phyloP scores from a whole-genome alignment of 116 monocot genomes.

The Iris pallida region DNA sequence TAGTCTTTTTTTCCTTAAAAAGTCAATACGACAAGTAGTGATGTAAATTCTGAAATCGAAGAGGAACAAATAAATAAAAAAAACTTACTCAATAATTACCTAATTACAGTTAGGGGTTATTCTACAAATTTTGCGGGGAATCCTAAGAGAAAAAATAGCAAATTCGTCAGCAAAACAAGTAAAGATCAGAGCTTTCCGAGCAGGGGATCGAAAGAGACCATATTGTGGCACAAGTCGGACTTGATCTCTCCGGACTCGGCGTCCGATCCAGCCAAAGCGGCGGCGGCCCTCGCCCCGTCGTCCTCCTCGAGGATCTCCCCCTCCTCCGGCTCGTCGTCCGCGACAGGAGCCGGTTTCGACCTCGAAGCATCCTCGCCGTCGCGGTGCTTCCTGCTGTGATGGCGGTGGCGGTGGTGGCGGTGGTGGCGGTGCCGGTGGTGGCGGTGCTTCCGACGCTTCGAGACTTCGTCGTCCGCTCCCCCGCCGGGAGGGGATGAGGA shows the following conservation, averaged over 20 bases:
- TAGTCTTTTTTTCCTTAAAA: neutral
- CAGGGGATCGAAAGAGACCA: conserved; percentile 38
- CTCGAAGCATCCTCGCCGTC: neutral
- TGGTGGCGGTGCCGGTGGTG: conserved; percentile 39
- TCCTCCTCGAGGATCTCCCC: conserved; percentile 19
- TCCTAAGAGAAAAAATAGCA: neutral
- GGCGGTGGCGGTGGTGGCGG: conserved; percentile 37
- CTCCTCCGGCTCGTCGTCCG: conserved; percentile 70
- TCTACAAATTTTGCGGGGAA: too few relatives aligned
- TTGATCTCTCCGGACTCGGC: conserved; percentile 53
- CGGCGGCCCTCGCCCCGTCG: neutral
- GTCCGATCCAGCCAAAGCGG: neutral
- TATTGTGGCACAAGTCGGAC: conserved; percentile 7
- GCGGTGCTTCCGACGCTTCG: conserved; percentile 39
- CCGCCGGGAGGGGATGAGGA: conserved; percentile 18
- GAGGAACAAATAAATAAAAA: neutral
- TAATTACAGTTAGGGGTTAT: too few relatives aligned
- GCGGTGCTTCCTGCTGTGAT: conserved; percentile 20
- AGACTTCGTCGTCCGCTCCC: conserved; percentile 26
- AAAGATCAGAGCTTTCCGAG: neutral
- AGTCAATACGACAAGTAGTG: too few relatives aligned
- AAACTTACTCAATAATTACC: neutral
- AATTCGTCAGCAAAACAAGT: neutral
- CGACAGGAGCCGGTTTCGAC: neutral
- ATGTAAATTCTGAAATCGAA: neutral